Percentiles rank a stretch among this genome's conserved stretches.
These are phyloP conservation scores for Phytophthora quininea DNA, from an alignment of 352 stramenopile genomes.

Conservation along the genomic window DNA sequence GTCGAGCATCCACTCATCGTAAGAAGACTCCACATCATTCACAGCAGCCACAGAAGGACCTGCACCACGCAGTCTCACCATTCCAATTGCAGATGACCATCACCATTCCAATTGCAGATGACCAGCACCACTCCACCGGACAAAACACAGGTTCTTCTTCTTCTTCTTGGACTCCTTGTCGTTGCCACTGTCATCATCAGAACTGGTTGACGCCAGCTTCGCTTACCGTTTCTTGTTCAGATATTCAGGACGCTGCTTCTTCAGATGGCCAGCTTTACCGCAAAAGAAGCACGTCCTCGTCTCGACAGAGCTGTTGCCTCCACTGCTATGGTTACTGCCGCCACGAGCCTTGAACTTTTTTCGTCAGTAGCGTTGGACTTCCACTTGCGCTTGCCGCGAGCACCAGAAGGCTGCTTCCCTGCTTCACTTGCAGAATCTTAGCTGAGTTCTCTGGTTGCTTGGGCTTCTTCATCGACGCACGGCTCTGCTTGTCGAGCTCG, in stretches of 20 bases:
- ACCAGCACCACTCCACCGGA: not conserved
- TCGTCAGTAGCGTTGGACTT: not conserved
- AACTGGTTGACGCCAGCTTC: not conserved
- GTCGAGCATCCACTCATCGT: not conserved
- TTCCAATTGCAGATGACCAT: not conserved
- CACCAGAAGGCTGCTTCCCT: not conserved
- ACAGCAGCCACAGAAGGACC: no score
- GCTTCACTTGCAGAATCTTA: not conserved
- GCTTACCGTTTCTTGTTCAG: not conserved
- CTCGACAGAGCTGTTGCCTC: not conserved
- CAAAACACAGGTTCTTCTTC: no score
- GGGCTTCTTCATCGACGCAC: not conserved
- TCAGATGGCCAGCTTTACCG: not conserved
- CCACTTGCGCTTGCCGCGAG: not conserved
- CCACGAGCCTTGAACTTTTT: not conserved
- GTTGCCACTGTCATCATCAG: not conserved
- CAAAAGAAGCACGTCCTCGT: not conserved
- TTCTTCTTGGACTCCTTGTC: no score
- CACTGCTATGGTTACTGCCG: no score
- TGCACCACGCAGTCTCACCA: not conserved
- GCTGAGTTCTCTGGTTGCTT: not conserved
- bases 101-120: not conserved
- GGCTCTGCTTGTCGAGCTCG: not conserved
- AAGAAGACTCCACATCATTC: not conserved
- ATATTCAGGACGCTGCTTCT: not conserved